Evolutionary conservation across 441 rosid genomes (phyloP).

Genomic region (Mallotus japonicus): DNA sequence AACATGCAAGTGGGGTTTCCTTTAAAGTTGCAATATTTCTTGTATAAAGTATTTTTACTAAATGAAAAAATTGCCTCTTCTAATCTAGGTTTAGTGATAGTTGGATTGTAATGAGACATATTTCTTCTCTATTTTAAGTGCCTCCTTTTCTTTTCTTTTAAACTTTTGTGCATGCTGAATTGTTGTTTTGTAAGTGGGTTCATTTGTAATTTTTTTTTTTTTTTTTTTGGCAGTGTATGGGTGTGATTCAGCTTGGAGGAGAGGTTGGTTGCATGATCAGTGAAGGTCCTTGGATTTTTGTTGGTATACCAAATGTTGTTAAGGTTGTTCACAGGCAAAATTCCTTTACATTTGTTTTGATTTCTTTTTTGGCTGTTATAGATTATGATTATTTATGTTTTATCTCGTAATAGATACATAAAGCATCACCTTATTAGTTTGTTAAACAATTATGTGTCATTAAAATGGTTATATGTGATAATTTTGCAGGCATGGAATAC

Average conservation of each 20-base stretch:
- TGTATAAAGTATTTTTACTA: too few relatives aligned
- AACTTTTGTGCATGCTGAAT: not conserved
- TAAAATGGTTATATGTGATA: conserved; percentile 17
- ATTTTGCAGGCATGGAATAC: conserved; percentile 81
- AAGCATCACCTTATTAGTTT: not conserved
- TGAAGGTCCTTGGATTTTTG: conserved; percentile 97
- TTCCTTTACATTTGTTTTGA: not conserved
- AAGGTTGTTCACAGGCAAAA: conserved; percentile 49
- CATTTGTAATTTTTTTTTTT: not conserved
- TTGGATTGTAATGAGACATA: too few relatives aligned
- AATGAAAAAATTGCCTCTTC: too few relatives aligned
- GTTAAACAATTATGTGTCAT: not conserved
- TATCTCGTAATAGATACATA: not conserved
- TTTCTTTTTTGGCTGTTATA: not conserved
- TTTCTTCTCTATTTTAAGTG: too few relatives aligned
- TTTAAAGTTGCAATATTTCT: too few relatives aligned
- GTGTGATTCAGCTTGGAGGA: conserved; percentile 67
- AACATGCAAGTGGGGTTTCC: too few relatives aligned
- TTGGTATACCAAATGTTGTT: conserved; percentile 80
- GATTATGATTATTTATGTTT: not conserved
- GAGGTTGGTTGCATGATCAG: conserved; percentile 91
- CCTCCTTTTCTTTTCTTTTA: not conserved
- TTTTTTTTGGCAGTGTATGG: conserved; percentile 54
- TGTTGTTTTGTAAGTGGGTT: not conserved
- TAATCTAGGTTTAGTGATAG: too few relatives aligned